These are phyloP conservation scores for Oryza coarctata DNA, from an alignment of 176 grass and related monocot genomes.

Conservation along the genomic window DNA sequence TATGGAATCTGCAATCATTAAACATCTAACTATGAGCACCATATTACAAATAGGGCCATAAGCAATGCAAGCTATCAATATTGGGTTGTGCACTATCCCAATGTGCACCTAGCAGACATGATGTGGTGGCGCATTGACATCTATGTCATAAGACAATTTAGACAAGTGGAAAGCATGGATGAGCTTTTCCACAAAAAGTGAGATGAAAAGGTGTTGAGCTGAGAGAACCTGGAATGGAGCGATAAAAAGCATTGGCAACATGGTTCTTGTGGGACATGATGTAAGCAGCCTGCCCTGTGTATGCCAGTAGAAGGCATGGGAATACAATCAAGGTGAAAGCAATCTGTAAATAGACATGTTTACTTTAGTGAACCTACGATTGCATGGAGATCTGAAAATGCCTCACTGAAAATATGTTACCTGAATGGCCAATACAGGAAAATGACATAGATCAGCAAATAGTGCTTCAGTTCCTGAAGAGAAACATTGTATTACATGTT, in stretches of 20 bases:
- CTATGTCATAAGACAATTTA: constrained; percentile 15
- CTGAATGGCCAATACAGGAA: constrained; percentile 96
- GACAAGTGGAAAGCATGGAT: constrained; percentile 15
- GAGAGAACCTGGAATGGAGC: constrained; percentile 86
- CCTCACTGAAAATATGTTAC: constrained; percentile 35
- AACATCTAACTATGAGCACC: constrained; percentile 22
- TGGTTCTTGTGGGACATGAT: constrained; percentile 68
- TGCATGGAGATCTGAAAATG: neutral
- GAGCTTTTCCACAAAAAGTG: neutral
- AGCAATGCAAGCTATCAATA: neutral
- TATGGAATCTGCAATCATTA: constrained; percentile 64
- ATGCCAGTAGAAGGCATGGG: constrained; percentile 93
- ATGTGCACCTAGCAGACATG: constrained; percentile 29
- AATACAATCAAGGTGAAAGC: constrained; percentile 93
- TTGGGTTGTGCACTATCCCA: neutral
- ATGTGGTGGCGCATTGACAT: constrained; percentile 29
- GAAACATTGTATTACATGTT: constrained; percentile 10
- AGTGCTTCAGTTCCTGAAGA: constrained; percentile 93
- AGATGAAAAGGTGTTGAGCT: neutral
- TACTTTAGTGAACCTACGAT: constrained; percentile 3
- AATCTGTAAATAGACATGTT: constrained; percentile 57
- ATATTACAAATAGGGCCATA: constrained; percentile 19
- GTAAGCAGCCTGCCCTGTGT: constrained; percentile 92
- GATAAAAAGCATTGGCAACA: constrained; percentile 82
- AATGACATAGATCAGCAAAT: constrained; percentile 97